A percentile compares a stretch with the other conserved stretches of the same genome.
These are phyloP conservation scores for Globisporangium spiculum DNA, from an alignment of 352 stramenopile genomes.

Conservation along the genomic window DNA sequence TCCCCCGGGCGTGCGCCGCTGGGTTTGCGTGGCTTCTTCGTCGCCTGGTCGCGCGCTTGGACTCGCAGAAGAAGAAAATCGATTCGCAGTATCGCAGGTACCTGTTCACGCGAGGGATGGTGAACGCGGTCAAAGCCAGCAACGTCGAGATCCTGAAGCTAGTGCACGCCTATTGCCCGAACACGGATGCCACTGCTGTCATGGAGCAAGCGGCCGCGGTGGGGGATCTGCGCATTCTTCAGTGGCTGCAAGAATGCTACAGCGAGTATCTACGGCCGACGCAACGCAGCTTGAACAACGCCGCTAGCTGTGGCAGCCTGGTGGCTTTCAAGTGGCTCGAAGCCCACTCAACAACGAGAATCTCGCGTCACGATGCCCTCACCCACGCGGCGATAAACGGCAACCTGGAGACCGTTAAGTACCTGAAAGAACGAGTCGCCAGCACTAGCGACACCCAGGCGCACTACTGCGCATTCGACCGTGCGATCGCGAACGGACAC, in stretches of 20 bases:
- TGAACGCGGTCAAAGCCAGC: not conserved
- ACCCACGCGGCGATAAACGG: not conserved
- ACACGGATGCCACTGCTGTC: not conserved
- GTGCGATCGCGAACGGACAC: slow-evolving; percentile 3
- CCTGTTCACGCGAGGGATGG: not conserved
- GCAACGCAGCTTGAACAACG: not conserved
- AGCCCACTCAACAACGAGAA: not conserved
- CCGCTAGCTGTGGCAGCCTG: not conserved
- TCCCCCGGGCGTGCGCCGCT: not conserved
- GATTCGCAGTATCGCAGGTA: not conserved
- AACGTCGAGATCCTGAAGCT: not conserved
- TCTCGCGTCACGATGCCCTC: not conserved
- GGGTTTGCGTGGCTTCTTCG: not conserved
- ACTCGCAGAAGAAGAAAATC: not conserved
- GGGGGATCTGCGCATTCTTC: not conserved
- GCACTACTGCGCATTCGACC: slow-evolving; percentile 1
- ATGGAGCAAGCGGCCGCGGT: not conserved
- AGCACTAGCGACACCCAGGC: not conserved
- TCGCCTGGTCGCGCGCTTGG: not conserved
- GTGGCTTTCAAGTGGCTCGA: not conserved
- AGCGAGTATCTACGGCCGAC: not conserved
- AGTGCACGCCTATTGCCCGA: not conserved
- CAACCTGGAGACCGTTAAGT: not conserved
- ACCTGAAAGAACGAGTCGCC: not conserved
- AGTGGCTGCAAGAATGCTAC: not conserved